Conservation (phyloP, 2,329 filamentous ascomycete species). For the Trichocomaceae sp. region DNA sequence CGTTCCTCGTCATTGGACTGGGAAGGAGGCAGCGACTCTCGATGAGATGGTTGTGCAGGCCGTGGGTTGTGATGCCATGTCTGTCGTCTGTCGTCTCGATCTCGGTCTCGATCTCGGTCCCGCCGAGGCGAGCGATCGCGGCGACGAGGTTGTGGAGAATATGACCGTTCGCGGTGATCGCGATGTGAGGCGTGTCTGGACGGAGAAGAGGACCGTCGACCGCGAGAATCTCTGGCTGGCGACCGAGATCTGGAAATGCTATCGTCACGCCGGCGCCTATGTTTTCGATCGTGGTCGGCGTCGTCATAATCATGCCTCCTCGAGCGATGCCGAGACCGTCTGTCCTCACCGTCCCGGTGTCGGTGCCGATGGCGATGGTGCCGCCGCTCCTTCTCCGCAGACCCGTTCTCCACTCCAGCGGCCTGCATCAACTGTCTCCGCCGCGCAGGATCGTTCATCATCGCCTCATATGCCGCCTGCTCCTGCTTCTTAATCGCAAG, state of each 20-base stretch:
- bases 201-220: conserved; percentile 29
- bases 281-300: conserved; percentile 16
- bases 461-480: conserved; percentile 64
- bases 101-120: conserved; percentile 20
- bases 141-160: conserved; percentile 17
- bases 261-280: conserved; percentile 34
- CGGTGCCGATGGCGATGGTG: conserved; percentile 30
- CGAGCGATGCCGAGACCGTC: conserved; percentile 15
- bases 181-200: conserved; percentile 19
- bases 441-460: conserved; percentile 41
- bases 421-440: conserved; percentile 54
- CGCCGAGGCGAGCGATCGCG: conserved; percentile 32
- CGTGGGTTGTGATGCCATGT: conserved; percentile 24
- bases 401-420: conserved; percentile 29
- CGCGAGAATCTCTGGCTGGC: conserved; percentile 28
- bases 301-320: conserved; percentile 16
- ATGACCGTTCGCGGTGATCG: conserved; percentile 16
- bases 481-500: conserved; percentile 91
- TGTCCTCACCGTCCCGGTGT: conserved; percentile 19
- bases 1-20: conserved; percentile 45
- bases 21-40: conserved; percentile 9
- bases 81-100: conserved; percentile 27
- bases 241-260: conserved; percentile 19
- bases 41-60: conserved; percentile 13
- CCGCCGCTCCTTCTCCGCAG: conserved; percentile 42